Conservation (phyloP, 257 asterid species). For the Cordia subcordata region DNA sequence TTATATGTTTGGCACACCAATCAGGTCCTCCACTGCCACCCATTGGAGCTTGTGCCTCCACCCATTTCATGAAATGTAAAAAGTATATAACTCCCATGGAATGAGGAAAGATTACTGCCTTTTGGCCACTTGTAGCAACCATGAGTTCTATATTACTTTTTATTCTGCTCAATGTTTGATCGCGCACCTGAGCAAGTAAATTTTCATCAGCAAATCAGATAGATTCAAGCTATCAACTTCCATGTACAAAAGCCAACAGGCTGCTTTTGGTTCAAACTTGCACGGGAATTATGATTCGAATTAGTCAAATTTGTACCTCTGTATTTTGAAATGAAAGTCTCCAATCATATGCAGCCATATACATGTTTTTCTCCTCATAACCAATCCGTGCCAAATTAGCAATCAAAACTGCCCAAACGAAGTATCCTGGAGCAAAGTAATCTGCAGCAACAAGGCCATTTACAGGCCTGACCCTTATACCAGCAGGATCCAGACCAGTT, state of each 20-base stretch:
- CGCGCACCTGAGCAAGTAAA: constrained; percentile 58
- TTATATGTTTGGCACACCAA: constrained; percentile 89
- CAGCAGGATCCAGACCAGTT: constrained; percentile 86
- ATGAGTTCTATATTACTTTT: constrained; percentile 77
- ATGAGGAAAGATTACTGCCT: constrained; percentile 85
- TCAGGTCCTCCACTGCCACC: constrained; percentile 94
- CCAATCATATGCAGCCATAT: constrained; percentile 99
- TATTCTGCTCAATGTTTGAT: constrained; percentile 64
- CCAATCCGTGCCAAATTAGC: constrained; percentile 89
- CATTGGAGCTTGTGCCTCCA: constrained; percentile 83
- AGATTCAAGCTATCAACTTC: neutral
- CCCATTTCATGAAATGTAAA: constrained; percentile 96
- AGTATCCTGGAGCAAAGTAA: constrained; percentile 92
- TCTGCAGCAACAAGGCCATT: constrained; percentile 97
- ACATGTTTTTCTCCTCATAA: constrained; percentile 92
- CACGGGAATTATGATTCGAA: neutral
- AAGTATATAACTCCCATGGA: constrained; percentile 89
- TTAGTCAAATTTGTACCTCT: constrained; percentile 44
- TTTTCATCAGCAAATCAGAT: constrained; percentile 3
- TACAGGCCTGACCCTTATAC: constrained; percentile 85
- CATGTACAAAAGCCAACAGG: neutral
- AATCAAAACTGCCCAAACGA: constrained; percentile 96
- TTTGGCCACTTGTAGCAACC: constrained; percentile 80
- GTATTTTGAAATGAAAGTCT: constrained; percentile 95
- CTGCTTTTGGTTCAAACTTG: no score